A percentile compares a stretch with the other conserved stretches of the same genome.
phyloP scores from a whole-genome alignment of 2,329 filamentous ascomycete species.

The Aspergillus nomiae region DNA sequence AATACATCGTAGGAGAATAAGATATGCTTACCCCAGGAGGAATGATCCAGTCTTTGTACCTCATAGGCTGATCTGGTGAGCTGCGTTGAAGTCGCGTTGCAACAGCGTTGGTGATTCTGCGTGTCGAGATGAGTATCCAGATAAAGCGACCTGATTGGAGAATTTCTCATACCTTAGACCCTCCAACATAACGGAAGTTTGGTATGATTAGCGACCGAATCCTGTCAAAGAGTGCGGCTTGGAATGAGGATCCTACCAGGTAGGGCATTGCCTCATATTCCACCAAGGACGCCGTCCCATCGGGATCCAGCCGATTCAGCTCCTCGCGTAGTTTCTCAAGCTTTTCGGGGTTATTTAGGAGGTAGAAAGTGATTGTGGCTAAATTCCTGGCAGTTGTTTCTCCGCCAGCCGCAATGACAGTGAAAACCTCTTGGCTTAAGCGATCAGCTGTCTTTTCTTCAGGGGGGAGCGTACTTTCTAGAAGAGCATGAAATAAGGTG shows the following conservation, averaged over 20 bases:
- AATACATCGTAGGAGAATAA: no score
- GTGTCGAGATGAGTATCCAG: no score
- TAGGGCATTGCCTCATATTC: no score
- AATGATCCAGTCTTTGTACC: conserved; percentile 35
- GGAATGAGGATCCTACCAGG: no score
- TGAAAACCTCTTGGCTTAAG: conserved; percentile 33
- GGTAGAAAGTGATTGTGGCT: conserved; percentile 22
- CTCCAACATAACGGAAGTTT: conserved; percentile 33
- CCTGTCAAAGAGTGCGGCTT: no score
- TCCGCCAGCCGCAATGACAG: conserved; percentile 33
- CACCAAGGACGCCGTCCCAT: no score
- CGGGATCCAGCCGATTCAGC: no score
- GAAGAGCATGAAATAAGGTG: no score
- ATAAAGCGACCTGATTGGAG: no score
- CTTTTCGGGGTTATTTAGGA: conserved; percentile 21
- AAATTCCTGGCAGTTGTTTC: conserved; percentile 36
- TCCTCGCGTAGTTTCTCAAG: conserved; percentile 15
- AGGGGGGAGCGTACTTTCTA: no score
- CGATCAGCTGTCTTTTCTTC: conserved; percentile 11
- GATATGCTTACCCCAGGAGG: conserved; percentile 31
- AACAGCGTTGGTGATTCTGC: no score
- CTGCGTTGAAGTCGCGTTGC: conserved; percentile 30
- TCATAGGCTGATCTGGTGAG: conserved; percentile 27
- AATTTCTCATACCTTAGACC: conserved; percentile 25
- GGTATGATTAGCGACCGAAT: neutral